Conservation (phyloP, 768 basidiomycete genomes). For the Leccinum incarnatum region DNA sequence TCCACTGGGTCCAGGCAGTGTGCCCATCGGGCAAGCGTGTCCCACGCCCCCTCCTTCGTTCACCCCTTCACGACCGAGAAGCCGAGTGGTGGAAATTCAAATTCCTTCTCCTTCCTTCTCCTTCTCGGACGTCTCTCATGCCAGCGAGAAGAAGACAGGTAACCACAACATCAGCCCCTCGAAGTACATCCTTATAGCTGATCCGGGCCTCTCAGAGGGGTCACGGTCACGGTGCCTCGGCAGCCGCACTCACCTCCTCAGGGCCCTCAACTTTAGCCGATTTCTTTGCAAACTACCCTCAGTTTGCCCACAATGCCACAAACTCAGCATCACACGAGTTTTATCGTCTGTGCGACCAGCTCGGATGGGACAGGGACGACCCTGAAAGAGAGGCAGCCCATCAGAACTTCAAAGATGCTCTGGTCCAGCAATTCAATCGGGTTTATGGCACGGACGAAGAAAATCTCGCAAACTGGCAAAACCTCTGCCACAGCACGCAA, state of each 20-base stretch:
- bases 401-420: slow-evolving; percentile 4
- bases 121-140: neutral
- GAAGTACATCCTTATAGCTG: neutral
- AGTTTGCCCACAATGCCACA: neutral
- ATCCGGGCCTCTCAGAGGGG: neutral
- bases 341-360: slow-evolving; percentile 12
- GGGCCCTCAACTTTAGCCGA: neutral
- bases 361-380: slow-evolving; percentile 1
- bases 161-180: neutral
- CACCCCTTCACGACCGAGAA: too few relatives aligned
- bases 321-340: slow-evolving; percentile 10
- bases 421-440: slow-evolving; percentile 15
- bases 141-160: neutral
- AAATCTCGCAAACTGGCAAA: slow-evolving; percentile 9
- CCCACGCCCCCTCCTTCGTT: too few relatives aligned
- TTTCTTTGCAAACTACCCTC: neutral
- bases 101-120: neutral
- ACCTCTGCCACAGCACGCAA: slow-evolving; percentile 1
- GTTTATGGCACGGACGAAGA: slow-evolving; percentile 13
- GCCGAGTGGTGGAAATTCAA: neutral
- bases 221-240: neutral
- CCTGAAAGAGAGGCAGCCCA: neutral
- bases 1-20: too few relatives aligned
- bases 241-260: neutral
- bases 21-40: too few relatives aligned